Base-by-base conservation (phyloP, 768 basidiomycete genomes). In the Calocybe cyanea region DNA sequence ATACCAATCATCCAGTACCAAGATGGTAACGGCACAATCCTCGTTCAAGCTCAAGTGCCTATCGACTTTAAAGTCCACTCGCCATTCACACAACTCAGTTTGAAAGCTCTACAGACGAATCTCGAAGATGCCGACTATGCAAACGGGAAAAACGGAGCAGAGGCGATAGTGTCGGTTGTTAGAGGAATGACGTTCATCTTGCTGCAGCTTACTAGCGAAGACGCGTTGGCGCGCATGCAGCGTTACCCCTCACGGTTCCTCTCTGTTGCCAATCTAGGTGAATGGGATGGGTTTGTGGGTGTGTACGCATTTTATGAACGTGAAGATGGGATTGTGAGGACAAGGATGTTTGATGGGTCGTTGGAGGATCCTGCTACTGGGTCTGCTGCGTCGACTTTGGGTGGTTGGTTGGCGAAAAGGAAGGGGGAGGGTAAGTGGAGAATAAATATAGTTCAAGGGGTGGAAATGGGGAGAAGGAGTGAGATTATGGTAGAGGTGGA, bases 311-410 rank as follows among this genome's bases (percentile, higher is more conserved):
- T 70, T 31, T 62, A 57, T 18, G 60, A 61, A 43, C 40, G 59
- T 23, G 57, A 52, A 1, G 65, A 70, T 50, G 66, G 67, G 1
- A 49, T 59, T 0, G 52, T 74, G 2, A 62, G 66, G 35, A 66
- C 70, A 7, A 62, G 74, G 30, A 71, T 75, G 70, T 69, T 75
- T 39, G 62, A 60, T 37, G 71, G 62, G 3, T 37, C 57, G 7
- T 31, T 68, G 10, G 73, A 76, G 46, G 73, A 76, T 48, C 70
- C 73, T 2, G 74, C 71, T 4, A 75, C 73, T 19, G 73, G 74
- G 1, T 71, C 71, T 0, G 74, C 73, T 7, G 72, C 71, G 9
- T 68, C 68, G 24, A 69, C 73, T 24, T 59, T 76, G 10, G 65
- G 56, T 7, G 71, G 71, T 28, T 72, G 63, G 60, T 57, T 75